phyloP scores from a whole-genome alignment of 805 yeast genomes.

The Blastobotrys mokoenaii region DNA sequence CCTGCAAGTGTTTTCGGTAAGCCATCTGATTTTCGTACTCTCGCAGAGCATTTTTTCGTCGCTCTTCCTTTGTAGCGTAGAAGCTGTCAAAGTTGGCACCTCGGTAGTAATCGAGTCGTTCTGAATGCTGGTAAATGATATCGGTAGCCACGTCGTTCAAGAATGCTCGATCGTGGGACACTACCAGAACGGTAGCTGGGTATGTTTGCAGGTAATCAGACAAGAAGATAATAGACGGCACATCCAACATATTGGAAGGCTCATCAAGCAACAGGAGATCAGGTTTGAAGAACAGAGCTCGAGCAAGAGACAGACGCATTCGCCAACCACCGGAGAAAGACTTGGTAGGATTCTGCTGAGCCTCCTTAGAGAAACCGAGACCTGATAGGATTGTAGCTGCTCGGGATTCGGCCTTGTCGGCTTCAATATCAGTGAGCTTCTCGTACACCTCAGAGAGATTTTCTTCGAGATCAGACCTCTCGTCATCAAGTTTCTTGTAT shows the following conservation, averaged over 20 bases:
- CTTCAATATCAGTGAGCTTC: slow-evolving; percentile 85
- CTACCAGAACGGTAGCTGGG: slow-evolving; percentile 88
- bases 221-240: slow-evolving; percentile 91
- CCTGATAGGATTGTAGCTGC: slow-evolving; percentile 93
- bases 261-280: slow-evolving; percentile 90
- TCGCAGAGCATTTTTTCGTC: slow-evolving; percentile 83
- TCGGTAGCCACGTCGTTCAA: slow-evolving; percentile 97
- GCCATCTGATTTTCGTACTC: slow-evolving; percentile 99
- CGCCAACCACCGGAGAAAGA: slow-evolving; percentile 99
- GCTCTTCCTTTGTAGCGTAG: slow-evolving; percentile 89
- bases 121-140: slow-evolving; percentile 95
- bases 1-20: slow-evolving; percentile 84
- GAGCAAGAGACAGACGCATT: slow-evolving; percentile 96
- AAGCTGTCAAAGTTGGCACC: slow-evolving; percentile 91
- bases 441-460: slow-evolving; percentile 73
- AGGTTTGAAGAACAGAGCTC: slow-evolving; percentile 96
- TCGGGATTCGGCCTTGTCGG: slow-evolving; percentile 94
- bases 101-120: slow-evolving; percentile 84
- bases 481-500: slow-evolving; percentile 73
- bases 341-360: slow-evolving; percentile 78
- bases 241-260: slow-evolving; percentile 99
- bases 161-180: slow-evolving; percentile 96
- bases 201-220: slow-evolving; percentile 85
- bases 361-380: slow-evolving; percentile 82
- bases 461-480: slow-evolving; percentile 75